These are phyloP conservation scores for Alectoria sarmentosa DNA, from an alignment of 495 filamentous ascomycete genomes.

Conservation along the genomic window DNA sequence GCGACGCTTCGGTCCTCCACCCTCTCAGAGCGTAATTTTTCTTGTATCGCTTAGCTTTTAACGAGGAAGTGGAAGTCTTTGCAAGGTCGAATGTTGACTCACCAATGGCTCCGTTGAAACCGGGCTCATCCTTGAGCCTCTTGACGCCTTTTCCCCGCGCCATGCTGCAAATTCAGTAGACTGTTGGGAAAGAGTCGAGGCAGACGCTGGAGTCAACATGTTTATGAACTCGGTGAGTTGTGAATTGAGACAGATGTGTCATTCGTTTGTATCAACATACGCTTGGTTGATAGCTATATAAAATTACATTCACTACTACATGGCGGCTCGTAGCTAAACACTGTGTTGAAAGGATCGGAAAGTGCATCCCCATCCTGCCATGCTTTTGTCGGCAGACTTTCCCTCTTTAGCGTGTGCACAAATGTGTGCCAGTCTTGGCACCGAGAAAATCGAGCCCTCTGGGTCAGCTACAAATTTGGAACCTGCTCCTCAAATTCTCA, in stretches of 20 bases:
- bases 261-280: background rate
- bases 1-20: constrained; percentile 45
- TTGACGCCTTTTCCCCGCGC: background rate
- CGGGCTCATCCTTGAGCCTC: background rate
- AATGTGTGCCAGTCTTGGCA: no score
- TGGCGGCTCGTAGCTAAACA: background rate
- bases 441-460: no score
- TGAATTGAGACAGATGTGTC: background rate
- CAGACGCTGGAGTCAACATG: background rate
- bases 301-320: background rate
- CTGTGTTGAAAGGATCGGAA: background rate
- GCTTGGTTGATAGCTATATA: background rate
- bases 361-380: background rate
- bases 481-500: no score
- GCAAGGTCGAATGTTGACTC: constrained; percentile 8
- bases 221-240: background rate
- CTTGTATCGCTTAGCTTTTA: constrained; percentile 25
- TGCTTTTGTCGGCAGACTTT: background rate
- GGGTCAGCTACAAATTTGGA: no score
- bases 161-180: background rate
- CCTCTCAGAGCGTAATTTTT: constrained; percentile 45
- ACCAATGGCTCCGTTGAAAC: constrained; percentile 26
- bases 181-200: background rate
- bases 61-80: no score
- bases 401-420: no score